Conservation (phyloP, 768 basidiomycete genomes). For the Xanthoconium stramineum region DNA sequence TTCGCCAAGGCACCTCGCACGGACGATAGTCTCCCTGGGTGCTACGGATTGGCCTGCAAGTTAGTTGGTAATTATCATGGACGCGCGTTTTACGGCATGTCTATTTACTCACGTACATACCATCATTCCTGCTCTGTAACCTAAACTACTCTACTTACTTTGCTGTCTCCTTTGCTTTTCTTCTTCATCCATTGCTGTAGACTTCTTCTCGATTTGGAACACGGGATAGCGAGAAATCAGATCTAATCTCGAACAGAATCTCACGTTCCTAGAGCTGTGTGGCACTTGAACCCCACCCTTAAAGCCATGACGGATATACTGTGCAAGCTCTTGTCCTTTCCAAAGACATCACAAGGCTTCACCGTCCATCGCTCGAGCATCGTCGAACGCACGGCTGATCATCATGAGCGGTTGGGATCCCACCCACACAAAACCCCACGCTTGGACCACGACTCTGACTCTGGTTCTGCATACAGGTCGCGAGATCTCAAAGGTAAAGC, state of each 20-base stretch:
- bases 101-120: neutral
- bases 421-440: conserved; percentile 69
- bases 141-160: neutral
- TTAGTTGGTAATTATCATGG: neutral
- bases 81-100: neutral
- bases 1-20: neutral
- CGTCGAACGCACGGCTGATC: conserved; percentile 29
- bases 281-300: neutral
- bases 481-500: conserved; percentile 29
- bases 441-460: conserved; percentile 63
- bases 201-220: neutral
- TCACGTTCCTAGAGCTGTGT: neutral
- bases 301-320: conserved; percentile 38
- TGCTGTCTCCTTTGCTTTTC: no score
- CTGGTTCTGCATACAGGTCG: conserved; percentile 61
- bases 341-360: conserved; percentile 51
- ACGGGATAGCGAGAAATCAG: neutral
- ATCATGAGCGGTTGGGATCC: conserved; percentile 46
- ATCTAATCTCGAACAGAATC: neutral
- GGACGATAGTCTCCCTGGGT: neutral
- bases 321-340: conserved; percentile 40
- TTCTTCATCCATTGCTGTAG: neutral
- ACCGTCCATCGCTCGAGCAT: conserved; percentile 39
- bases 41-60: neutral
- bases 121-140: neutral